Base-by-base conservation (phyloP, 2,329 filamentous ascomycete genomes). In the Emergomyces africanus region DNA sequence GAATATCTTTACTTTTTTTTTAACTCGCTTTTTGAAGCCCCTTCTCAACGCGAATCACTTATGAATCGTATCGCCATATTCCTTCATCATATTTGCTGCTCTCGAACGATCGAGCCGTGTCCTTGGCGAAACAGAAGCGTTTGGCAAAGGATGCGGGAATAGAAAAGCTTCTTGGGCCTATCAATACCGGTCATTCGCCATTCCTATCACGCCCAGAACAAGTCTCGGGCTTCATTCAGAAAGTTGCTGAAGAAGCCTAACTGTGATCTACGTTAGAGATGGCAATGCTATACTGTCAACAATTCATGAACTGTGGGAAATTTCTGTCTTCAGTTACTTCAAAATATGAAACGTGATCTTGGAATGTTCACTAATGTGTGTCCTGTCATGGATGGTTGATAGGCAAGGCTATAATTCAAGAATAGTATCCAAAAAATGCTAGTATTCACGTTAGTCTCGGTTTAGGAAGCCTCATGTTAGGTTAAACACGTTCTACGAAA, bases 141-240 rank as follows among this genome's bases (percentile, higher is more conserved):
- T 44, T 60, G 51, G 35, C 57, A 23, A 41, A 54, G 15, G 30
- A 61, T 35, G 58, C 39, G 25, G 57, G 56, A 4, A 57, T 61
- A 4, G 46, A 50, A n/a, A 20, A 54, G 30, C 28, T 33, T 3
- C 42, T 46, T 28, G 46, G 59, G 15, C 49, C 33, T 14, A 42
- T 62, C 2, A 39, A 60, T 44, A 20, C 51, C 28, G 37, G 59
- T 35, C 61, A 62, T 57, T 59, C 59, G 5, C 61, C 59, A n/a
- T 60, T 57, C 49, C 9, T 61, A 18, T 61, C 56, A 10, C 59
- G 50, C 8, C 57, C 61, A 14, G 59, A 62, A 44, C 41, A 39
- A 3, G 39, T 59, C 23, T 50, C 42, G 18, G 33, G 39, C 9
- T 59, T 49, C 28, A 59, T 55, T 30, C 49, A 37, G 20, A 30